phyloP scores from a whole-genome alignment of 2,329 filamentous ascomycete species.

The Pseudophaeomoniella oleicola region DNA sequence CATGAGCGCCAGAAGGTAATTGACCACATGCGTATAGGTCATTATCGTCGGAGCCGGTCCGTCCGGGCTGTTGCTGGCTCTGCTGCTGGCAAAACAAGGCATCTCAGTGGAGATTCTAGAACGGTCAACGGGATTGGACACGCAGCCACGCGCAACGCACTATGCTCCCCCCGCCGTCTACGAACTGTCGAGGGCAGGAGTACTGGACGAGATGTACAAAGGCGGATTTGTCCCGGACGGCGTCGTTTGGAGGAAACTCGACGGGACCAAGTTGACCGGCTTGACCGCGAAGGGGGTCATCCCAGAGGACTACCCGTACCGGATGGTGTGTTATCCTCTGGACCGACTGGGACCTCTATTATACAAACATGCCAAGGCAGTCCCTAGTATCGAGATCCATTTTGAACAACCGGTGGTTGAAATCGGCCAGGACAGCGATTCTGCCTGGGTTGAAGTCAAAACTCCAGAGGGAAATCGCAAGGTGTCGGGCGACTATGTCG shows the following conservation, averaged over 20 bases:
- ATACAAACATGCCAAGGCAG: conserved; percentile 20
- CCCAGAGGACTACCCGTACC: conserved; percentile 23
- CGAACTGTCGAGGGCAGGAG: conserved; percentile 44
- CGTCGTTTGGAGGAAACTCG: conserved; percentile 30
- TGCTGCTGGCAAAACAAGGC: conserved; percentile 18
- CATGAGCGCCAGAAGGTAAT: neutral
- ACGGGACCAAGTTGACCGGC: conserved; percentile 18
- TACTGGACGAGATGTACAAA: conserved; percentile 35
- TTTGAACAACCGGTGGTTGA: conserved; percentile 29
- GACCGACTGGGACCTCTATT: conserved; percentile 28
- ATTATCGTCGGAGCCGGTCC: conserved; percentile 19
- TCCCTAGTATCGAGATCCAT: conserved; percentile 20
- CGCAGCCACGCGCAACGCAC: conserved; percentile 47
- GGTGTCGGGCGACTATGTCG: conserved; percentile 35
- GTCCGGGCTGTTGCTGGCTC: conserved; percentile 16
- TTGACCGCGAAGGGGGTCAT: conserved; percentile 15
- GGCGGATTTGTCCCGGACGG: conserved; percentile 26
- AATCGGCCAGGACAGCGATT: conserved; percentile 9
- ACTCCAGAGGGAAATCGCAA: conserved; percentile 7
- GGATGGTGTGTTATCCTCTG: conserved; percentile 29
- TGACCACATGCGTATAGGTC: neutral
- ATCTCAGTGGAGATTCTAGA: conserved; percentile 31
- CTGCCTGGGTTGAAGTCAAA: conserved; percentile 9
- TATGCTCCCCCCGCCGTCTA: conserved; percentile 45
- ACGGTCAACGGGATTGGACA: conserved; percentile 37